Evolutionary conservation across 2,329 filamentous ascomycete species (phyloP).

Genomic region (Trichophaea hybrida): DNA sequence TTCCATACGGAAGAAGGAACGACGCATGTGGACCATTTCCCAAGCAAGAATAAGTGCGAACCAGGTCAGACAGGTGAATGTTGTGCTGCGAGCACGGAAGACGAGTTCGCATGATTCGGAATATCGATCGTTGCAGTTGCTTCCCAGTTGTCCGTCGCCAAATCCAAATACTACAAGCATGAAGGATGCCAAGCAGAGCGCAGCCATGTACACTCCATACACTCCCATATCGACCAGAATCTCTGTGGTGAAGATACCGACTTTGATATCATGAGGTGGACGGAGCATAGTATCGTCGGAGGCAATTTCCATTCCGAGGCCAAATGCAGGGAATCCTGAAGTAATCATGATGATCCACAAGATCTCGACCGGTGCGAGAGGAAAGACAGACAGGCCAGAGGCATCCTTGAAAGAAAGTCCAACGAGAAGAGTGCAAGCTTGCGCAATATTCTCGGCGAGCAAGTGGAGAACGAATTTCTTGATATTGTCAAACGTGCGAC

Average conservation of each 20-base stretch:
- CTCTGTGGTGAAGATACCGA: conserved; percentile 63
- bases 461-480: conserved; percentile 76
- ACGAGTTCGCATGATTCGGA: conserved; percentile 44
- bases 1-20: conserved; percentile 62
- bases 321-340: conserved; percentile 68
- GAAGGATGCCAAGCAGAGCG: conserved; percentile 50
- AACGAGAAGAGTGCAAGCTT: conserved; percentile 66
- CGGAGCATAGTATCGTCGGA: conserved; percentile 64
- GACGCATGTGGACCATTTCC: conserved; percentile 49
- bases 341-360: conserved; percentile 94
- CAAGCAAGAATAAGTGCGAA: conserved; percentile 62
- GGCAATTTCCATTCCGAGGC: conserved; percentile 65
- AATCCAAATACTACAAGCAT: conserved; percentile 49
- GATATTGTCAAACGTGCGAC: conserved; percentile 77
- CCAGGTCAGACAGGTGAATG: conserved; percentile 62
- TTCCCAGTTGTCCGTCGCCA: conserved; percentile 44
- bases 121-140: conserved; percentile 46
- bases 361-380: conserved; percentile 70
- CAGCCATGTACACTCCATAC: conserved; percentile 65
- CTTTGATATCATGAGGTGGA: conserved; percentile 57
- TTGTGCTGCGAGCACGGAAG: conserved; percentile 58
- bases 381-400: conserved; percentile 62
- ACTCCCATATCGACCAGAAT: conserved; percentile 66
- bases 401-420: conserved; percentile 69
- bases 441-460: conserved; percentile 66